These are phyloP conservation scores for Aegilops tauschii DNA, from an alignment of 176 grass and related monocot species.

Conservation along the genomic window DNA sequence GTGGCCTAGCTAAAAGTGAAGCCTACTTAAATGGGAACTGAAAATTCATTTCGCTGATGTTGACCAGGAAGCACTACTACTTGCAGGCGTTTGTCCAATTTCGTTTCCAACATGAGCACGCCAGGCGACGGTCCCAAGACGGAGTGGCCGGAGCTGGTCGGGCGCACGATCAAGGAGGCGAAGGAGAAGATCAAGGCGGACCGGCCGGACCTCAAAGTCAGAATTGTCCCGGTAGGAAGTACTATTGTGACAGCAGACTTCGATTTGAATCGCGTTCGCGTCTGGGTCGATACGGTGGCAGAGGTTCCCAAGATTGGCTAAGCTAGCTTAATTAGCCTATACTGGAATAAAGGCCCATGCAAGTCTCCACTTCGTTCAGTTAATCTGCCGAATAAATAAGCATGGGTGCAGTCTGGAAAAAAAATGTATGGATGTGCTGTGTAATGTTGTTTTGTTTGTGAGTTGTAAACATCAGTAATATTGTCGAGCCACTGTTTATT, in stretches of 20 bases:
- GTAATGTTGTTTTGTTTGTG: neutral
- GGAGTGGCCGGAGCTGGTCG: slow-evolving; percentile 32
- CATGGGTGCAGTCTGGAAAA: neutral
- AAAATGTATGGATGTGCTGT: neutral
- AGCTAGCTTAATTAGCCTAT: neutral
- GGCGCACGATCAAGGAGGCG: slow-evolving; percentile 1
- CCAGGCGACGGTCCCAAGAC: neutral
- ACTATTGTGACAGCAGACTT: fast-evolving
- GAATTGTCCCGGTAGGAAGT: neutral
- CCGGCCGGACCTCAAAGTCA: neutral
- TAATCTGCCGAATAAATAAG: neutral
- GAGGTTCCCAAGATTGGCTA: slow-evolving; percentile 12
- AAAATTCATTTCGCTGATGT: neutral
- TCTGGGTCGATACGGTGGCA: slow-evolving; percentile 25
- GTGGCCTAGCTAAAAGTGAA: neutral
- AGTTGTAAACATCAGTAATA: neutral
- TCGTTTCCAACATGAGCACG: slow-evolving; percentile 2
- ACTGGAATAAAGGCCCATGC: neutral
- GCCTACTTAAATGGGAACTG: neutral
- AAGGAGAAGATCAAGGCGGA: slow-evolving; percentile 28
- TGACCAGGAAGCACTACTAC: neutral
- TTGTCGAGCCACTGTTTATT: too few species aligned
- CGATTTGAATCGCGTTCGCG: neutral
- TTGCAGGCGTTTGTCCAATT: neutral
- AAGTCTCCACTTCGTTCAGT: neutral